Evolutionary conservation across 768 basidiomycete genomes (phyloP).

Genomic region (Naganishia vishniacii): DNA sequence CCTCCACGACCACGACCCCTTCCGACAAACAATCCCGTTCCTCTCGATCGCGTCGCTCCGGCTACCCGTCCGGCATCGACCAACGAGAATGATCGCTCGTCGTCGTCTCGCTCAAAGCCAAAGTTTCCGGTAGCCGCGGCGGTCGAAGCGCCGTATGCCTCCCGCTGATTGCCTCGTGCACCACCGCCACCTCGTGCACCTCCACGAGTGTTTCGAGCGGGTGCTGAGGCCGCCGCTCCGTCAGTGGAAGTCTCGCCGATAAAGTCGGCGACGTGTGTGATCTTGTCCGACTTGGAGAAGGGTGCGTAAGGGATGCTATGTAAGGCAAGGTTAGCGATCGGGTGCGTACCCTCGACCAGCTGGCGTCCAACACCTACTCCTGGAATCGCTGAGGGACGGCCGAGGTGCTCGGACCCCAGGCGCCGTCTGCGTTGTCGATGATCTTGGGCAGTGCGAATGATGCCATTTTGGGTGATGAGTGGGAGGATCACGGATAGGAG

Average conservation of each 20-base stretch:
- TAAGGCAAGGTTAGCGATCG: conserved; percentile 1
- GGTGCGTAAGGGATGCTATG: conserved; percentile 85
- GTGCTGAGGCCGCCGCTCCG: conserved; percentile 50
- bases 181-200: conserved; percentile 45
- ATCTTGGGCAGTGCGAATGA: conserved; percentile 78
- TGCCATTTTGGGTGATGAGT: conserved; percentile 53
- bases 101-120: conserved; percentile 95
- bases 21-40: conserved; percentile 31
- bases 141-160: conserved; percentile 70
- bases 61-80: conserved; percentile 66
- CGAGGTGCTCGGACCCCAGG: conserved; percentile 58
- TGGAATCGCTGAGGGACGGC: conserved; percentile 80
- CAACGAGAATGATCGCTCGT: conserved; percentile 91
- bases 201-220: conserved; percentile 3
- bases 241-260: conserved; percentile 60
- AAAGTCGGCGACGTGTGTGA: conserved; percentile 97
- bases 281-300: conserved; percentile 97
- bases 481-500: neutral
- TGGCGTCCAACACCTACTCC: conserved; percentile 59
- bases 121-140: conserved; percentile 78
- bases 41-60: conserved; percentile 26
- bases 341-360: neutral
- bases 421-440: conserved; percentile 84
- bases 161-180: conserved; percentile 55
- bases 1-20: conserved; percentile 30